Evolutionary conservation across 441 rosid species (phyloP).

Genomic region (California macrophylla): DNA sequence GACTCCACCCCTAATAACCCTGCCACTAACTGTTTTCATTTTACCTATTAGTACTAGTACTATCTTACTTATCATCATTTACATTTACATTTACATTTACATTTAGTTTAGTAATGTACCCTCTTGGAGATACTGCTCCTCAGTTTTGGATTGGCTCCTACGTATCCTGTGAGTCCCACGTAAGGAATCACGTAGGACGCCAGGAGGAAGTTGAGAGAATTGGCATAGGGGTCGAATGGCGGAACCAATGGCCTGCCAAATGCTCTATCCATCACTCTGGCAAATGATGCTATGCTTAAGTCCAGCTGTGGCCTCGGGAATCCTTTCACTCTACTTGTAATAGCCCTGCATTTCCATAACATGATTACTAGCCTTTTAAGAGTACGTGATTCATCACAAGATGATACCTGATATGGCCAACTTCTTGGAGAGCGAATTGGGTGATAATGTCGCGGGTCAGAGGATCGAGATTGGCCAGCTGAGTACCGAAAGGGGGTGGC

Average conservation of each 20-base stretch:
- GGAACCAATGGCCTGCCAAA: slow-evolving; percentile 41
- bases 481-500: slow-evolving; percentile 59
- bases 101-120: slow-evolving; percentile 21
- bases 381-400: no score
- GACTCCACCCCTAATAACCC: slow-evolving; percentile 74
- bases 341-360: slow-evolving; percentile 50
- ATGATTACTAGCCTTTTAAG: no score
- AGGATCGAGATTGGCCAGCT: slow-evolving; percentile 48
- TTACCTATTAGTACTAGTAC: no score
- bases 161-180: slow-evolving; percentile 76
- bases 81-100: neutral
- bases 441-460: slow-evolving; percentile 50
- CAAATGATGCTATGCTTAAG: slow-evolving; percentile 50
- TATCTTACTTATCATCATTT: no score
- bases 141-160: slow-evolving; percentile 65
- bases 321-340: slow-evolving; percentile 50
- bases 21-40: slow-evolving; percentile 46
- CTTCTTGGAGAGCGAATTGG: slow-evolving; percentile 86
- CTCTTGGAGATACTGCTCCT: slow-evolving; percentile 32
- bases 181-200: slow-evolving; percentile 72
- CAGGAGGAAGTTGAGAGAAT: slow-evolving; percentile 48
- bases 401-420: slow-evolving; percentile 75
- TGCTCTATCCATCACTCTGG: slow-evolving; percentile 47
- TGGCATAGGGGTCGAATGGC: slow-evolving; percentile 70
- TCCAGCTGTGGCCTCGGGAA: slow-evolving; percentile 74